Base-by-base conservation (phyloP, 306 rosid genomes). In the barrel medic (Medicago truncatula) region DNA sequence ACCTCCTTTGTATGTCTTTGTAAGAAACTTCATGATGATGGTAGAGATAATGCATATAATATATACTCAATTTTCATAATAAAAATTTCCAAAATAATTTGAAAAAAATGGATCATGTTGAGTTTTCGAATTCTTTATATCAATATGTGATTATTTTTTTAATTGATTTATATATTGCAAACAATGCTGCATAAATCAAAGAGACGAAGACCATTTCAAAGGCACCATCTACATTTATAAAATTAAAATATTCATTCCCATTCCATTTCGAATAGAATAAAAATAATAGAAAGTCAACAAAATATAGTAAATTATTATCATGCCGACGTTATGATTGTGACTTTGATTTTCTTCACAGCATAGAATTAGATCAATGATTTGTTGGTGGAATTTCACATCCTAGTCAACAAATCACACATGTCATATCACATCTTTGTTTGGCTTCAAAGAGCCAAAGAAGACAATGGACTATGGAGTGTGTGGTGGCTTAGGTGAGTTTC, bases 261-360 rank as follows among this genome's bases (percentile, higher is more conserved):
- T 28, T 28, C 31, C 4, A n/a, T n/a, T n/a, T n/a, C n/a, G n/a
- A 28, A 34, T 34, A 34, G 38, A 34, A 34, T 34, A 34, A 34
- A 49, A 49, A 40, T 7, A 49, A 8, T 7, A 53, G 12, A 0
- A 16, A 52, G 11, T 16, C 11, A 17, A 52, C 25, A 54, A 54
- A 17, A 17, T 11, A 54, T 9, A 56, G 14, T 20, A 2, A 17
- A 54, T 18, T 54, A 54, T 54, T 56, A 13, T 20, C 10, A 9
- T 56, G 61, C 61, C 61, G 61, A 56, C 61, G 61, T 56, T 20
- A n/a, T 46, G 61, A 56, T 56, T 4, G 61, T 18, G 31, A 56
- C 15, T 20, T 9, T 56, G 61, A 18, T 18, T 20, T 17, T 54
- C 31, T 54, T 54, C 60, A 20, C 7, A 5, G 20, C 2, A 5